phyloP scores from a whole-genome alignment of 2,329 filamentous ascomycete genomes.

The Talaromyces pinophilus region DNA sequence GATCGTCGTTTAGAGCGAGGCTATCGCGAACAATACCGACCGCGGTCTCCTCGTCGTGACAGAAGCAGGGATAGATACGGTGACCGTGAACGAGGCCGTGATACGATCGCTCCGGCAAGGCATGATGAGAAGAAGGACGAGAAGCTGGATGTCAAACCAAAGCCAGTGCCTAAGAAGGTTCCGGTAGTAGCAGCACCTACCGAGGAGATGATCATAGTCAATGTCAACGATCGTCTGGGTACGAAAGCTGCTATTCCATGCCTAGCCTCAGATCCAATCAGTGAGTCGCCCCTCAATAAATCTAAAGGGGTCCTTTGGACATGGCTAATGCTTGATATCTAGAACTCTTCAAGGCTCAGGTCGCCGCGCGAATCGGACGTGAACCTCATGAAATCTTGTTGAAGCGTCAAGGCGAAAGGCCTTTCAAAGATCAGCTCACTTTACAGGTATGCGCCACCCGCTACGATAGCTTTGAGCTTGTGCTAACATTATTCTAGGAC shows the following conservation, averaged over 20 bases:
- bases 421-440: slow-evolving; percentile 88
- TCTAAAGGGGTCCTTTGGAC: slow-evolving; percentile 23
- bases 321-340: slow-evolving; percentile 16
- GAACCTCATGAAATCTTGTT: slow-evolving; percentile 89
- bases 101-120: slow-evolving; percentile 27
- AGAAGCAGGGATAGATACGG: slow-evolving; percentile 37
- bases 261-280: slow-evolving; percentile 78
- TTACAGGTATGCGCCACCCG: slow-evolving; percentile 43
- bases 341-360: slow-evolving; percentile 84
- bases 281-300: slow-evolving; percentile 34
- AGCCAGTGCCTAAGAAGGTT: slow-evolving; percentile 39
- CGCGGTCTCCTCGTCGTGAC: slow-evolving; percentile 43
- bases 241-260: slow-evolving; percentile 96
- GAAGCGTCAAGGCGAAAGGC: slow-evolving; percentile 86
- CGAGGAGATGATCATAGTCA: slow-evolving; percentile 89
- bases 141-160: slow-evolving; percentile 46
- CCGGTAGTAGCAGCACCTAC: slow-evolving; percentile 41
- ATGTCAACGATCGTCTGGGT: slow-evolving; percentile 91
- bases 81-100: slow-evolving; percentile 28
- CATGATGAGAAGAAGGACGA: slow-evolving; percentile 32
- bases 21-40: slow-evolving; percentile 46
- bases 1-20: slow-evolving; percentile 56
- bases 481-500: slow-evolving; percentile 59
- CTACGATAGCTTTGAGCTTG: neutral
- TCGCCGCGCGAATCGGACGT: slow-evolving; percentile 83